Evolutionary conservation across 2,329 filamentous ascomycete genomes (phyloP).

Genomic region (Colletotrichum falcatum): DNA sequence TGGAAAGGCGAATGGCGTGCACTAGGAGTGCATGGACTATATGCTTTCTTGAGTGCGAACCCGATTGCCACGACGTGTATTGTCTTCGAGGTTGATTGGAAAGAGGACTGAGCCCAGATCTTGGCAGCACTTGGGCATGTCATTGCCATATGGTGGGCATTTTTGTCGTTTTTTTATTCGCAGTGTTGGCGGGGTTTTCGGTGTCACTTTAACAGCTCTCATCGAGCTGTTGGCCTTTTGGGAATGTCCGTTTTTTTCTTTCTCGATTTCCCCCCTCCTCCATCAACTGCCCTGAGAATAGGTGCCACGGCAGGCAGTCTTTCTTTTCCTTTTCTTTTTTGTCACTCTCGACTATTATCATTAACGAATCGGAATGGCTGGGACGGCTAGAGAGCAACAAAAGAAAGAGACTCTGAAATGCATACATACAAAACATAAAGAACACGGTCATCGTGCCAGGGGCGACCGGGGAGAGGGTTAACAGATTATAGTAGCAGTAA

Average conservation of each 20-base stretch:
- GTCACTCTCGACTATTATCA: neutral
- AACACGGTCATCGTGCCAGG: neutral
- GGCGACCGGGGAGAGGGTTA: neutral
- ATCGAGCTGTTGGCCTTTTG: neutral
- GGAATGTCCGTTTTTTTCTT: neutral
- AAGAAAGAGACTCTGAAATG: neutral
- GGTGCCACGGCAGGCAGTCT: conserved; percentile 4
- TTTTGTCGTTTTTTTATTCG: conserved; percentile 1
- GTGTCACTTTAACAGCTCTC: conserved; percentile 13
- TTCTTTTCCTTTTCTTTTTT: neutral
- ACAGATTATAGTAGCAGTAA: neutral
- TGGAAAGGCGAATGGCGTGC: conserved; percentile 38
- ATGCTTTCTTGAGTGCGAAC: neutral
- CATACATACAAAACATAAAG: conserved; percentile 2
- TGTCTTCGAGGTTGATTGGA: neutral
- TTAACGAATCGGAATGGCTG: conserved; percentile 9
- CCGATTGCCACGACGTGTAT: neutral
- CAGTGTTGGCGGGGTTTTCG: neutral
- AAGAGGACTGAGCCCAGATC: neutral
- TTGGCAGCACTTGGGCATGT: neutral
- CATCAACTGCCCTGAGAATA: neutral
- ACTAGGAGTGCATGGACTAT: conserved; percentile 9
- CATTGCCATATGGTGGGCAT: neutral
- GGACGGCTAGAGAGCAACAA: conserved; percentile 7
- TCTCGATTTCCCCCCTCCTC: neutral